phyloP scores from a whole-genome alignment of 2,329 filamentous ascomycete genomes.

The Penicillium sp. region DNA sequence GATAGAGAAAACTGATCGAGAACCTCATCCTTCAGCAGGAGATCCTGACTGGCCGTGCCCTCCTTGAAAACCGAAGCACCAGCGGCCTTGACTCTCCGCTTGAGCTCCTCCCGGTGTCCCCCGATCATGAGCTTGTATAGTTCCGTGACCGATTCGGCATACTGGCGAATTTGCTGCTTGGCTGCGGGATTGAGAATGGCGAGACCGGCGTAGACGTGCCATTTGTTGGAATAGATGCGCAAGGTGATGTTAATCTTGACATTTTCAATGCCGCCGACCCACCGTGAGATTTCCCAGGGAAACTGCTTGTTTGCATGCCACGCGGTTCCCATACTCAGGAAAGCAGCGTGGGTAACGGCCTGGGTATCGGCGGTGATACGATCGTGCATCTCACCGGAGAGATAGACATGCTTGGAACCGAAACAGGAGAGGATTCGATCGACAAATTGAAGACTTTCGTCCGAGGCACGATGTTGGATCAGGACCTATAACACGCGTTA shows the following conservation, averaged over 20 bases:
- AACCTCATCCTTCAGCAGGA: conserved; percentile 72
- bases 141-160: conserved; percentile 85
- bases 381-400: conserved; percentile 83
- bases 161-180: conserved; percentile 87
- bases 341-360: conserved; percentile 94
- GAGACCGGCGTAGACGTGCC: conserved; percentile 97
- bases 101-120: conserved; percentile 70
- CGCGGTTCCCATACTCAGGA: conserved; percentile 94
- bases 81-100: conserved; percentile 69
- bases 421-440: conserved; percentile 78
- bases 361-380: conserved; percentile 97
- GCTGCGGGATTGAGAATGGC: conserved; percentile 95
- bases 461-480: conserved; percentile 84
- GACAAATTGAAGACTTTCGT: conserved; percentile 70
- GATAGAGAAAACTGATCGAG: conserved; percentile 86
- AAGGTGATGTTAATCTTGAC: conserved; percentile 98
- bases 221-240: conserved; percentile 96
- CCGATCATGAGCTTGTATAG: conserved; percentile 96
- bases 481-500: conserved; percentile 52
- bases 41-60: conserved; percentile 51
- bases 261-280: conserved; percentile 95
- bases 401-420: conserved; percentile 76
- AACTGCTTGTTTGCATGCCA: conserved; percentile 96
- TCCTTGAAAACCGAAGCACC: conserved; percentile 64
- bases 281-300: conserved; percentile 93